These are phyloP conservation scores for Sphagnum magellanicum DNA, from an alignment of 228 moss, liverwort and hornwort species.

Conservation along the genomic window DNA sequence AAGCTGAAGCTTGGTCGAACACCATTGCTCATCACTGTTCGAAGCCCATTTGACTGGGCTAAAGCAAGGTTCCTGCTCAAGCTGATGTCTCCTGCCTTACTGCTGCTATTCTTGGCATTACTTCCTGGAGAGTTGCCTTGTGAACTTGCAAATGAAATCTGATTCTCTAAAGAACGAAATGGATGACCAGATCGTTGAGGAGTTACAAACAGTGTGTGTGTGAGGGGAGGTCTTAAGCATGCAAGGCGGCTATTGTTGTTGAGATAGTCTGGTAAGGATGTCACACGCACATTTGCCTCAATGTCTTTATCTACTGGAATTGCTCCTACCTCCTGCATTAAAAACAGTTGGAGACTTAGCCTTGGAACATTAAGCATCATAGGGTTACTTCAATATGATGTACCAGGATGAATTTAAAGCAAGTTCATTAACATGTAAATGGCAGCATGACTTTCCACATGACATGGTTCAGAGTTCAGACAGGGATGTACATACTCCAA, in stretches of 20 bases:
- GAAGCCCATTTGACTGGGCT: constrained; percentile 43
- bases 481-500: constrained; percentile 48
- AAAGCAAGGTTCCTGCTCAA: constrained; percentile 15
- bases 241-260: constrained; percentile 52
- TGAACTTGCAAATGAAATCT: constrained; percentile 21
- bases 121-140: constrained; percentile 16
- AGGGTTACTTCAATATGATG: no score
- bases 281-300: constrained; percentile 60
- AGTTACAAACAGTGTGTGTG: constrained; percentile 15
- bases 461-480: background rate
- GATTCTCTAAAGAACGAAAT: constrained; percentile 76
- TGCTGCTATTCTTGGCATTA: constrained; percentile 14
- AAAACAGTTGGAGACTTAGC: background rate
- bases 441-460: background rate
- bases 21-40: constrained; percentile 36
- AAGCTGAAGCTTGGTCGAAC: constrained; percentile 37
- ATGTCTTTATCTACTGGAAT: constrained; percentile 70
- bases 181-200: constrained; percentile 40
- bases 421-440: background rate
- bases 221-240: constrained; percentile 60
- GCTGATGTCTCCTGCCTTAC: constrained; percentile 8
- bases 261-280: constrained; percentile 59
- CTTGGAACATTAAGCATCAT: no score
- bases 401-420: background rate
- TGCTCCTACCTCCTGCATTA: constrained; percentile 57